Conservation (phyloP, 192 early-diverging fungal species). For the Obelidium mucronatum region DNA sequence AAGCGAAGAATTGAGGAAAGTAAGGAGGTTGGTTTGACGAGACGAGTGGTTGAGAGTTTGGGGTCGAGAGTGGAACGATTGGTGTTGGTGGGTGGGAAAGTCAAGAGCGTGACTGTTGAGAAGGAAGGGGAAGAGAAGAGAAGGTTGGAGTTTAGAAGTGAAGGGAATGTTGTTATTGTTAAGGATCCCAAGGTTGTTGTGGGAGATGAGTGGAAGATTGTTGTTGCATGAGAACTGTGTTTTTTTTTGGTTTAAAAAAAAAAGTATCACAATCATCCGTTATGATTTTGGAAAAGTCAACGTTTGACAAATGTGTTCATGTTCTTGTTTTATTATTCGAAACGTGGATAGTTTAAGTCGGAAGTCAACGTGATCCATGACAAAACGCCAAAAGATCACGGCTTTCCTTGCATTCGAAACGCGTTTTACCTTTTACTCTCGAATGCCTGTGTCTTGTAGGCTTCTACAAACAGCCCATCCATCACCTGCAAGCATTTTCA, state of each 20-base stretch:
- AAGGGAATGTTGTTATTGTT: constrained; percentile 37
- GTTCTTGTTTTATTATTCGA: too few relatives aligned
- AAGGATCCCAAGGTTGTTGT: constrained; percentile 52
- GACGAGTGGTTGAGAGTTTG: constrained; percentile 15
- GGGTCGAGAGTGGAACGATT: constrained; percentile 58
- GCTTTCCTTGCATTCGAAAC: too few relatives aligned
- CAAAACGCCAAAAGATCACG: too few relatives aligned
- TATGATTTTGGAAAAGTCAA: too few relatives aligned
- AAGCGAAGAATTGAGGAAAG: background rate
- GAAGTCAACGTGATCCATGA: too few relatives aligned
- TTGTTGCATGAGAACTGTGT: constrained; percentile 30
- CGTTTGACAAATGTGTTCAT: too few relatives aligned
- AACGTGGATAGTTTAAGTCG: too few relatives aligned
- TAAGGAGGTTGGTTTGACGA: background rate
- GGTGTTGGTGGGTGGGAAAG: constrained; percentile 60
- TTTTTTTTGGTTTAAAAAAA: background rate
- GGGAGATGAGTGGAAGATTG: constrained; percentile 44
- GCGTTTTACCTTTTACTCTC: too few relatives aligned
- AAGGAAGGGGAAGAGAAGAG: constrained; percentile 19
- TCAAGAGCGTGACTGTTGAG: constrained; percentile 29
- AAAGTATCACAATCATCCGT: too few relatives aligned
- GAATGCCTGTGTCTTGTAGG: too few relatives aligned
- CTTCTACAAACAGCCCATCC: too few relatives aligned
- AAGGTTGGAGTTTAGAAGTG: constrained; percentile 35
- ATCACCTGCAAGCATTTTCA: too few relatives aligned